Evolutionary conservation across 148 eudicot species (phyloP), one percentile per base, ranked within the genome.

Genomic region (Chenopodium berlandieri): DNA sequence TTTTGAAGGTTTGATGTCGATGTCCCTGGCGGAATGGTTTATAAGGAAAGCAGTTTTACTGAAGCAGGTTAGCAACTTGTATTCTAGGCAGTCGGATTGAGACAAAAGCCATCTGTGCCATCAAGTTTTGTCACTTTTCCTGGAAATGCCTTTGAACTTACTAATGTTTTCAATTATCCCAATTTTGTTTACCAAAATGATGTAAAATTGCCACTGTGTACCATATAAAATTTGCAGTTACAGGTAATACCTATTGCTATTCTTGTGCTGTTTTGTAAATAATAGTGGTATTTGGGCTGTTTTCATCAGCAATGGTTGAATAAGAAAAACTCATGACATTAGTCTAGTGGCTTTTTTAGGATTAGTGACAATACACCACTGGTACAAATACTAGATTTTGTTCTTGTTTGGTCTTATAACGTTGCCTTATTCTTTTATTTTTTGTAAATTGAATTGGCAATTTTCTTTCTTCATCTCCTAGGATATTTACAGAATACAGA

Each of bases 1-100:
- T 78, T 82, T 75, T 88, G 82, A 84, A 94, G 98, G 91, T 94
- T 94, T 86, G 98, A 95, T 84, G 98, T 95, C 73, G 97, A 95
- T 85, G 92, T 95, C 79, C 97, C 97, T 79, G 98, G 98, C 71
- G 96, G 98, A 78, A 90, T 85, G 48, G 93, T 90, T 37, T 95
- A 90, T 78, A 93, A 93, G 85, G 98, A 95, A 89, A 95, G 98
- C 89, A 86, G 91, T 81, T 92, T 89, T 84, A 92, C 98, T 44
- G 97, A 95, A 90, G 89, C 98, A 87, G 98, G 98, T 94, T 81
- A 71, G 79, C 34, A 68, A 62, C 31, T 46, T 44, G 46, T 44
- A 8, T 19, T 71, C 25, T 54, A 37, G 4, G 9, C 58, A 73
- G 31, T 46, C 48, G 31, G 8, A 4, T n/a, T 47, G 58, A 47